Percentiles rank a stretch among this genome's conserved stretches.
Conservation (phyloP, 2,329 filamentous ascomycete genomes). For the Colletotrichum noveboracense region DNA sequence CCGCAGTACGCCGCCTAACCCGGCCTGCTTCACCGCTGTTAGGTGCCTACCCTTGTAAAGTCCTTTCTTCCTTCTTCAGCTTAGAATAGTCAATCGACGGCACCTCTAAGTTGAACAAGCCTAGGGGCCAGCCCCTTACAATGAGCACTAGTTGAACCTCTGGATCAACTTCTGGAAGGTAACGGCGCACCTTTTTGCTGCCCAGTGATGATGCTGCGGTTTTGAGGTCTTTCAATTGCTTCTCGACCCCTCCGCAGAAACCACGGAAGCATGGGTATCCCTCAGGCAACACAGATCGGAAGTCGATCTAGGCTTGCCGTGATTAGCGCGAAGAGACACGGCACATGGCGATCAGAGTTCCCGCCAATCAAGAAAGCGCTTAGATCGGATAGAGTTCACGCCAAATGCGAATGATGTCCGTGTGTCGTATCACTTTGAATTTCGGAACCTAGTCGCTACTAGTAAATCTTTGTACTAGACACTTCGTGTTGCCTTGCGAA, state of each 20-base stretch:
- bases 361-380: background rate
- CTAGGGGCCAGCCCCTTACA: too few relatives aligned
- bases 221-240: background rate
- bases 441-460: background rate
- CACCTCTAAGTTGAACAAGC: too few relatives aligned
- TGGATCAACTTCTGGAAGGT: background rate
- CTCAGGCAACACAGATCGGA: background rate
- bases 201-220: background rate
- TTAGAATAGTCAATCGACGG: too few relatives aligned
- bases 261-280: background rate
- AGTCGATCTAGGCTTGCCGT: background rate
- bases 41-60: too few relatives aligned
- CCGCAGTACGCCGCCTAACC: too few relatives aligned
- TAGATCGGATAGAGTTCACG: background rate
- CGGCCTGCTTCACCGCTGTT: too few relatives aligned
- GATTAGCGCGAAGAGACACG: background rate
- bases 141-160: background rate
- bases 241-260: background rate
- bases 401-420: background rate
- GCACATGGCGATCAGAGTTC: background rate
- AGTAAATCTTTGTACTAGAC: background rate
- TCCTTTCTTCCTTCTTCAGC: too few relatives aligned
- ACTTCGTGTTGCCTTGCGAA: background rate
- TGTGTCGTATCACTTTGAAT: background rate
- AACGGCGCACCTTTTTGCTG: background rate